Percentiles rank a stretch among this genome's conserved stretches.
Evolutionary conservation across 139 green algal species (phyloP).

Genomic region (Astrephomene gubernaculifera): DNA sequence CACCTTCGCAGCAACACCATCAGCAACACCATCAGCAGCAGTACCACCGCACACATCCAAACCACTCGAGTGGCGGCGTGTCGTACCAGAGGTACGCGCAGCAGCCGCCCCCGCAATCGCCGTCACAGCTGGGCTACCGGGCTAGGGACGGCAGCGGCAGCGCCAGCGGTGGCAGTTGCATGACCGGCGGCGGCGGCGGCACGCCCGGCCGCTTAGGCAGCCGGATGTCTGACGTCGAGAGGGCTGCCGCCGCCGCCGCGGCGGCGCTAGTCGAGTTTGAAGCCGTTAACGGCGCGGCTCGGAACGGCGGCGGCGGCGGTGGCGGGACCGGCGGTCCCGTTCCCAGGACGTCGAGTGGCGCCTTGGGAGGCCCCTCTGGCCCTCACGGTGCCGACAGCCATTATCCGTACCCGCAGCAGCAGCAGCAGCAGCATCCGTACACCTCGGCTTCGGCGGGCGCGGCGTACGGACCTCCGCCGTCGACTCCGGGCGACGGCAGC

Average conservation of each 20-base stretch:
- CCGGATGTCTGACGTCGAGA: background rate
- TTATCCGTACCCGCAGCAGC: no score
- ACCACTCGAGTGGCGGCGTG: no score
- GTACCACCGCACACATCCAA: background rate
- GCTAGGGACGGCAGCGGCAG: background rate
- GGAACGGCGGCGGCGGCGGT: background rate
- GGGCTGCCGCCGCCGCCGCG: background rate
- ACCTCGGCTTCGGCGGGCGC: no score
- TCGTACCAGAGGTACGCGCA: background rate
- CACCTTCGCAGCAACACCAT: background rate
- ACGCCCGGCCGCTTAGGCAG: background rate
- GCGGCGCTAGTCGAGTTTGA: constrained; percentile 1
- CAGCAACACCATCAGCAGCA: background rate
- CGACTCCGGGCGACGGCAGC: background rate
- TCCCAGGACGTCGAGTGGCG: no score
- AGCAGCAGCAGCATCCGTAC: no score
- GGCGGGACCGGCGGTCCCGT: no score
- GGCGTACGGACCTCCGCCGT: no score
- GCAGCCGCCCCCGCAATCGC: background rate
- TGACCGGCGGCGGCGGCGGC: background rate
- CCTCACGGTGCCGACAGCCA: no score
- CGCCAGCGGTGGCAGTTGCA: background rate
- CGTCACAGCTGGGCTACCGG: background rate
- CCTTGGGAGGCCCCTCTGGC: no score
- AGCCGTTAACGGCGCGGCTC: background rate